phyloP scores from a whole-genome alignment of 2,329 filamentous ascomycete genomes.

The Fusarium gaditjirri region DNA sequence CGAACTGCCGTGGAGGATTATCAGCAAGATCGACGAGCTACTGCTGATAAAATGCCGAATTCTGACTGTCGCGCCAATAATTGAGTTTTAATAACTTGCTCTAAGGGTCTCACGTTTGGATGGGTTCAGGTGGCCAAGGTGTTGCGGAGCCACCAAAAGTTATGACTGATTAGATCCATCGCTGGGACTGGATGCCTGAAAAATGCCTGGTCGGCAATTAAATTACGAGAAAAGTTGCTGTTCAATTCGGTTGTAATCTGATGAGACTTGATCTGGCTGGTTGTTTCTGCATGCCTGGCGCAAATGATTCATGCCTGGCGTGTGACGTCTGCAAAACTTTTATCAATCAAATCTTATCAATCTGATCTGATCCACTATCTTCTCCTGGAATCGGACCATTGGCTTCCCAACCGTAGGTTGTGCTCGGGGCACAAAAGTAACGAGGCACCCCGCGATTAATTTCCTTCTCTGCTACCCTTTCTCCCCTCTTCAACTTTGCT shows the following conservation, averaged over 20 bases:
- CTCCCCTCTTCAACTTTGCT: conserved; percentile 5
- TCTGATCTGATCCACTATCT: conserved; percentile 53
- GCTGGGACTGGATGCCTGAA: conserved; percentile 15
- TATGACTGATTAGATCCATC: conserved; percentile 29
- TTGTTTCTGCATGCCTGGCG: conserved; percentile 27
- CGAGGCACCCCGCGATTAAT: conserved; percentile 43
- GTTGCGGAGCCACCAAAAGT: conserved; percentile 8
- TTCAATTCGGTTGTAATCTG: conserved; percentile 24
- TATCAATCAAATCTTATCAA: conserved; percentile 63
- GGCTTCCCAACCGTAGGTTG: conserved; percentile 39
- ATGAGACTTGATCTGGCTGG: conserved; percentile 10
- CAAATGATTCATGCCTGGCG: conserved; percentile 35
- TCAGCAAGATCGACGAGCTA: neutral
- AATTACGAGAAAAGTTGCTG: conserved; percentile 22
- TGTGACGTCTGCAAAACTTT: conserved; percentile 44
- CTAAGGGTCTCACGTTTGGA: neutral
- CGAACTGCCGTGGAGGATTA: conserved; percentile 8
- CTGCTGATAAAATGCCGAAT: conserved; percentile 8
- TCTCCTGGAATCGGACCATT: conserved; percentile 52
- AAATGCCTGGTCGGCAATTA: conserved; percentile 16
- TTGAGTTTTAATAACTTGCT: conserved; percentile 3
- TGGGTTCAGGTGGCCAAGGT: conserved; percentile 13
- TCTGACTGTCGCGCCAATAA: conserved; percentile 1
- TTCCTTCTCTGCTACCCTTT: conserved; percentile 32
- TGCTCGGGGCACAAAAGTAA: conserved; percentile 46